These are phyloP conservation scores for Cyberlindnera amylophila DNA, from an alignment of 805 yeast species.

Conservation along the genomic window DNA sequence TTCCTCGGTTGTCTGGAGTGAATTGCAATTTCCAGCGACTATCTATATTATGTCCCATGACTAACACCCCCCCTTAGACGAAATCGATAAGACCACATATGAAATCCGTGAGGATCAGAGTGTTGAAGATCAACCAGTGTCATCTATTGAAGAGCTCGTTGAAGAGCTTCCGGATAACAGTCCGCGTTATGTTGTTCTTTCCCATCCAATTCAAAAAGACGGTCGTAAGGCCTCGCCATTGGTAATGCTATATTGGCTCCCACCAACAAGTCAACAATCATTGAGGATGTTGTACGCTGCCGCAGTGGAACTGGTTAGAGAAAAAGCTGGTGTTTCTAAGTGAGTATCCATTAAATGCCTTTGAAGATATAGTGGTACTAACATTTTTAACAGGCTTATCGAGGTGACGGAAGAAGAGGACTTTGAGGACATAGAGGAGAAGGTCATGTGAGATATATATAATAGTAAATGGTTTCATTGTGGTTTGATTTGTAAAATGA, in stretches of 20 bases:
- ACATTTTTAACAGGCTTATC: conserved; percentile 40
- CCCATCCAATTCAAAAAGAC: conserved; percentile 70
- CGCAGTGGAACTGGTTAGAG: conserved; percentile 75
- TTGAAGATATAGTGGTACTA: too few relatives aligned
- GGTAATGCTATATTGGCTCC: conserved; percentile 83
- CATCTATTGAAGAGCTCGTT: conserved; percentile 54
- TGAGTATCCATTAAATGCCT: too few relatives aligned
- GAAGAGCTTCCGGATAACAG: conserved; percentile 80
- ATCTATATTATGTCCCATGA: too few relatives aligned
- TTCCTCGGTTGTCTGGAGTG: too few relatives aligned
- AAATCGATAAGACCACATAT: conserved; percentile 52
- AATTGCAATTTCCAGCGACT: too few relatives aligned
- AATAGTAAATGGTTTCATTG: too few relatives aligned
- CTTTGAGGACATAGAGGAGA: conserved; percentile 51
- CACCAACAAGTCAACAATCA: conserved; percentile 80
- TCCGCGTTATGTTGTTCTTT: conserved; percentile 72
- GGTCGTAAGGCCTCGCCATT: conserved; percentile 73
- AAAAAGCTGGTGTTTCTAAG: conserved; percentile 40
- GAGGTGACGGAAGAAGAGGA: conserved; percentile 70
- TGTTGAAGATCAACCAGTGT: conserved; percentile 38
- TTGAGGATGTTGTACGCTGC: conserved; percentile 88
- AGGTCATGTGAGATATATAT: conserved; percentile 16
- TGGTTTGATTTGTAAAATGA: too few relatives aligned
- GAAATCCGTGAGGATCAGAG: conserved; percentile 47
- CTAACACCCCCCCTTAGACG: conserved; percentile 32